Evolutionary conservation across 2,329 filamentous ascomycete species (phyloP).

Genomic region (Meredithiella fracta): DNA sequence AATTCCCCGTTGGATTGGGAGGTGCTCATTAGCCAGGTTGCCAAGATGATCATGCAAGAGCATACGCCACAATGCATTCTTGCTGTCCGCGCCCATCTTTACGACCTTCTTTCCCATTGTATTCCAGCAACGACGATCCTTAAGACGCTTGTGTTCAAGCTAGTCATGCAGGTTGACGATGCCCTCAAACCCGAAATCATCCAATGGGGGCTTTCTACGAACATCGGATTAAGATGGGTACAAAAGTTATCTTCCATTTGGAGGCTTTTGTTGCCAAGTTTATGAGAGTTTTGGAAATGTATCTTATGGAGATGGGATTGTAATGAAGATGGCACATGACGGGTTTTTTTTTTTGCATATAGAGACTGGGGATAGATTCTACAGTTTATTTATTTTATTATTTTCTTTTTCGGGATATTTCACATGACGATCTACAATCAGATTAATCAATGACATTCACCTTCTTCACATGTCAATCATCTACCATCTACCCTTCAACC

Average conservation of each 20-base stretch:
- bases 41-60: conserved; percentile 85
- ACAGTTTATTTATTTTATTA: background rate
- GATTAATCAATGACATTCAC: no score
- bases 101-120: conserved; percentile 91
- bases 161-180: conserved; percentile 76
- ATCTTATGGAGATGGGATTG: conserved; percentile 69
- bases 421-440: no score
- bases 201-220: conserved; percentile 94
- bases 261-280: conserved; percentile 98
- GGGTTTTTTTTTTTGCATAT: background rate
- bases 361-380: background rate
- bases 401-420: no score
- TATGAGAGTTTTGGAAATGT: conserved; percentile 91
- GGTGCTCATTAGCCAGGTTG: conserved; percentile 71
- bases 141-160: conserved; percentile 86
- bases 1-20: conserved; percentile 98
- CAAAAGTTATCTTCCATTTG: conserved; percentile 92
- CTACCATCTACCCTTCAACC: no score
- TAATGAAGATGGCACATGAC: conserved; percentile 18
- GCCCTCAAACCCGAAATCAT: conserved; percentile 81
- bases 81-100: conserved; percentile 81
- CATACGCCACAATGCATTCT: conserved; percentile 81
- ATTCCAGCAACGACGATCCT: conserved; percentile 89
- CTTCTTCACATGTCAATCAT: no score
- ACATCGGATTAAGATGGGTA: conserved; percentile 79